A percentile compares a stretch with the other conserved stretches of the same genome.
phyloP scores from a whole-genome alignment of 352 stramenopile species.

The Globisporangium barbulae region DNA sequence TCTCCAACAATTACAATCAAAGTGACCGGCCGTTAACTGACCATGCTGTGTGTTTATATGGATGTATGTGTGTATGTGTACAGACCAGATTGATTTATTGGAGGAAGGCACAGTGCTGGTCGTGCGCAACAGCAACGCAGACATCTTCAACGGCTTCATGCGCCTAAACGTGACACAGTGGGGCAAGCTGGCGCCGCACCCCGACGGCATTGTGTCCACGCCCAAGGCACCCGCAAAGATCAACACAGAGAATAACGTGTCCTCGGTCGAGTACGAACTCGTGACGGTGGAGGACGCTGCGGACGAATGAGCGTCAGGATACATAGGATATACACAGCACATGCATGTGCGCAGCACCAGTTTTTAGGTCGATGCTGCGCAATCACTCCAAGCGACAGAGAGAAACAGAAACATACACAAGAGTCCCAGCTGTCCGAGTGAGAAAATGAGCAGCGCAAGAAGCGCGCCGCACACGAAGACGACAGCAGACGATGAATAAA shows the following conservation, averaged over 20 bases:
- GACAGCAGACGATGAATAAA: not conserved
- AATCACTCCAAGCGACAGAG: slow-evolving; percentile 1
- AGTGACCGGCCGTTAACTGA: not conserved
- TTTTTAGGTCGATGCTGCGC: slow-evolving; percentile 7
- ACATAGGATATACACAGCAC: slow-evolving; percentile 11
- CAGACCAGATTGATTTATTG: slow-evolving; percentile 78
- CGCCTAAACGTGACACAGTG: slow-evolving; percentile 82
- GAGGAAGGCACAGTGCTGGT: slow-evolving; percentile 56
- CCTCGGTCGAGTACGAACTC: slow-evolving; percentile 79
- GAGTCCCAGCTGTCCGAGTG: not conserved
- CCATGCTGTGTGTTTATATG: slow-evolving; percentile 2
- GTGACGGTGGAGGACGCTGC: slow-evolving; percentile 62
- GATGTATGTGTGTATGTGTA: not conserved
- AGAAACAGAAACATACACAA: slow-evolving; percentile 12
- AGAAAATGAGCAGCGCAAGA: not conserved
- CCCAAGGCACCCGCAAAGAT: slow-evolving; percentile 40
- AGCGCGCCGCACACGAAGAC: not conserved
- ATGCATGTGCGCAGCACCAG: slow-evolving; percentile 5
- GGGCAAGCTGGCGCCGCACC: slow-evolving; percentile 73
- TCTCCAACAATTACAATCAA: not conserved
- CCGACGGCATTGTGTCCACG: slow-evolving; percentile 72
- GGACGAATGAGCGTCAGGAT: slow-evolving; percentile 27
- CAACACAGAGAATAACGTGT: slow-evolving; percentile 74
- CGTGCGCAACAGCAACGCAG: slow-evolving; percentile 77
- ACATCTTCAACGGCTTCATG: slow-evolving; percentile 87